Evolutionary conservation across 768 basidiomycete species (phyloP).

Genomic region (Scleroderma citrinum): DNA sequence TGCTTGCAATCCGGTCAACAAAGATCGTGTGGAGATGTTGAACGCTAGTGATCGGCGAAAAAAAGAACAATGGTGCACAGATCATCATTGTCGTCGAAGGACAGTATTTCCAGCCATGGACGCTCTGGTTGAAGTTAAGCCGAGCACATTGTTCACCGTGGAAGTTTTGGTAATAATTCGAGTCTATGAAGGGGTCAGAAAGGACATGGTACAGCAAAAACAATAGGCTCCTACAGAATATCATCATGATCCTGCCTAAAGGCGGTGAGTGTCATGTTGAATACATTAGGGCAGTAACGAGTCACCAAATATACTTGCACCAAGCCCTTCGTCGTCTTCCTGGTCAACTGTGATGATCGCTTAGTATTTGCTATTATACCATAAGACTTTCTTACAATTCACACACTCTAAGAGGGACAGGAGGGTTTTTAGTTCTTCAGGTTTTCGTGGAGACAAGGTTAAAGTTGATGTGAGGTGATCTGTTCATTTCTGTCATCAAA

Average conservation of each 20-base stretch:
- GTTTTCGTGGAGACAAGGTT: constrained; percentile 18
- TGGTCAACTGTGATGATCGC: constrained; percentile 6
- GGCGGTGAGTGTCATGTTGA: constrained; percentile 3
- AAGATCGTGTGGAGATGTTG: constrained; percentile 41
- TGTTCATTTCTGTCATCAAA: neutral
- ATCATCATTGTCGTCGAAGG: constrained; percentile 35
- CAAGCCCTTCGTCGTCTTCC: constrained; percentile 9
- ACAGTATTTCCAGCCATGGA: constrained; percentile 21
- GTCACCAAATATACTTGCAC: constrained; percentile 18
- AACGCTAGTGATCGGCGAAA: constrained; percentile 43
- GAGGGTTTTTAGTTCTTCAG: constrained; percentile 14
- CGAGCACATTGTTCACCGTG: constrained; percentile 41
- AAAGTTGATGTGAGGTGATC: constrained; percentile 24
- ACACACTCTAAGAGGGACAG: constrained; percentile 22
- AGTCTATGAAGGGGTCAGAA: constrained; percentile 18
- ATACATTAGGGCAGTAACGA: neutral
- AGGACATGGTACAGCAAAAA: neutral
- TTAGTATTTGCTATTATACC: constrained; percentile 1
- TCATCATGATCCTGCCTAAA: constrained; percentile 28
- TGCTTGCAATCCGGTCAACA: constrained; percentile 40
- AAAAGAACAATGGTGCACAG: constrained; percentile 44
- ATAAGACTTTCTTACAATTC: constrained; percentile 11
- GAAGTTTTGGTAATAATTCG: constrained; percentile 34
- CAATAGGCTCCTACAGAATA: constrained; percentile 16
- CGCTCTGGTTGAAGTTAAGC: constrained; percentile 29